A percentile compares a stretch with the other conserved stretches of the same genome.
Evolutionary conservation across 768 basidiomycete species (phyloP).

Genomic region (Leucosporidium yakuticum): DNA sequence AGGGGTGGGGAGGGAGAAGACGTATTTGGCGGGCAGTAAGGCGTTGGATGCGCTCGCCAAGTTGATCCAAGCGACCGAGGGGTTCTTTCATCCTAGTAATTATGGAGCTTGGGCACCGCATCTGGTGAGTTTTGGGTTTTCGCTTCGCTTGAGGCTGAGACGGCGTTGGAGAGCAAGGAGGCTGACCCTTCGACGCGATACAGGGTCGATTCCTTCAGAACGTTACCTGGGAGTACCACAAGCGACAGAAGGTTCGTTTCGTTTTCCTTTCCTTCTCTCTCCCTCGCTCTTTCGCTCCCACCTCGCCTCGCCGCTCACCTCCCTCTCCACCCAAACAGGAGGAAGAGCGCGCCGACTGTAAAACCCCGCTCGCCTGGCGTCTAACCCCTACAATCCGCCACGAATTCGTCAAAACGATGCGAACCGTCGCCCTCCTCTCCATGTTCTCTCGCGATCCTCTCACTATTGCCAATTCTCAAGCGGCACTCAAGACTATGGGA

Average conservation of each 20-base stretch:
- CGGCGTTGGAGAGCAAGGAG: not conserved
- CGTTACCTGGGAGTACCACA: slow-evolving; percentile 65
- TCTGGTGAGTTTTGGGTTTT: slow-evolving; percentile 7
- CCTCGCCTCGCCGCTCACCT: not conserved
- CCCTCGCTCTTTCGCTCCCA: too few relatives aligned
- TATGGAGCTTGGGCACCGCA: slow-evolving; percentile 67
- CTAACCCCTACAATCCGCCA: slow-evolving; percentile 71
- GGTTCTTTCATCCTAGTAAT: slow-evolving; percentile 85
- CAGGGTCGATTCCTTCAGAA: slow-evolving; percentile 73
- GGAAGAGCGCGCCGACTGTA: slow-evolving; percentile 69
- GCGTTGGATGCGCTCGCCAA: slow-evolving; percentile 79
- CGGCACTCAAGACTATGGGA: slow-evolving; percentile 73
- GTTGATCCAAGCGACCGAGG: slow-evolving; percentile 77
- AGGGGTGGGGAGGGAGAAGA: slow-evolving; percentile 36
- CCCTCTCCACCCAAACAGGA: slow-evolving; percentile 65
- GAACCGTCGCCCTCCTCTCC: slow-evolving; percentile 75
- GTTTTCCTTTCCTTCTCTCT: too few relatives aligned
- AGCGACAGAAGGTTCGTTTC: slow-evolving; percentile 50
- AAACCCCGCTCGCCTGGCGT: slow-evolving; percentile 71
- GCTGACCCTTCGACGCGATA: slow-evolving; percentile 36
- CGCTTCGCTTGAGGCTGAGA: not conserved
- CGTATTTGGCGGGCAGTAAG: slow-evolving; percentile 66
- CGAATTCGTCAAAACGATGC: slow-evolving; percentile 72
- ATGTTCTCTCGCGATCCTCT: slow-evolving; percentile 77
- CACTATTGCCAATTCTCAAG: slow-evolving; percentile 69